Evolutionary conservation across 305 asterid species (phyloP).

Genomic region (Ajuga reptans): DNA sequence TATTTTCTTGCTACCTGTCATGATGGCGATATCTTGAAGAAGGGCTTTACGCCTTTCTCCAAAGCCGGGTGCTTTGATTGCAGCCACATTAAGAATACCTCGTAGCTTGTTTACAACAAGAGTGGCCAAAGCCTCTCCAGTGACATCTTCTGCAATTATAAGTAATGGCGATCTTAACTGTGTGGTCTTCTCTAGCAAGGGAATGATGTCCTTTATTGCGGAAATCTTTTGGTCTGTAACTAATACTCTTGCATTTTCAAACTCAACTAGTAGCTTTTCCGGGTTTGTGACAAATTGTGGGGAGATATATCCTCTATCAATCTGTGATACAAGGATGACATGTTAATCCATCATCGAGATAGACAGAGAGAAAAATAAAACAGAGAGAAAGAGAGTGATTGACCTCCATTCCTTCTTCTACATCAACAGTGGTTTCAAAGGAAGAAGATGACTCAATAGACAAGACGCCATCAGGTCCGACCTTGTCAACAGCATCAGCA

Average conservation of each 20-base stretch:
- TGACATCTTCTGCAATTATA: conserved; percentile 70
- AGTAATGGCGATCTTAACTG: conserved; percentile 83
- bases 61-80: conserved; percentile 88
- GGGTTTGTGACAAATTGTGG: conserved; percentile 94
- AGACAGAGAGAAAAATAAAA: neutral
- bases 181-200: conserved; percentile 81
- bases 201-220: conserved; percentile 88
- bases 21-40: conserved; percentile 83
- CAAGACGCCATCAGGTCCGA: conserved; percentile 96
- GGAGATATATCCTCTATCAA: conserved; percentile 89
- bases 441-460: conserved; percentile 97
- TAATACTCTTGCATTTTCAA: conserved; percentile 80
- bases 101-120: conserved; percentile 90
- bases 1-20: conserved; percentile 43
- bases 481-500: conserved; percentile 97
- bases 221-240: conserved; percentile 92
- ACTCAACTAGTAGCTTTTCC: conserved; percentile 80
- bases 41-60: conserved; percentile 86
- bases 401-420: conserved; percentile 99
- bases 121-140: conserved; percentile 89
- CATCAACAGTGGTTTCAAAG: conserved; percentile 91
- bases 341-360: neutral
- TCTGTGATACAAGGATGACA: conserved; percentile 35
- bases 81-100: conserved; percentile 67
- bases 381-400: neutral